phyloP scores from a whole-genome alignment of 805 yeast genomes.

The Komagataella ulmi region DNA sequence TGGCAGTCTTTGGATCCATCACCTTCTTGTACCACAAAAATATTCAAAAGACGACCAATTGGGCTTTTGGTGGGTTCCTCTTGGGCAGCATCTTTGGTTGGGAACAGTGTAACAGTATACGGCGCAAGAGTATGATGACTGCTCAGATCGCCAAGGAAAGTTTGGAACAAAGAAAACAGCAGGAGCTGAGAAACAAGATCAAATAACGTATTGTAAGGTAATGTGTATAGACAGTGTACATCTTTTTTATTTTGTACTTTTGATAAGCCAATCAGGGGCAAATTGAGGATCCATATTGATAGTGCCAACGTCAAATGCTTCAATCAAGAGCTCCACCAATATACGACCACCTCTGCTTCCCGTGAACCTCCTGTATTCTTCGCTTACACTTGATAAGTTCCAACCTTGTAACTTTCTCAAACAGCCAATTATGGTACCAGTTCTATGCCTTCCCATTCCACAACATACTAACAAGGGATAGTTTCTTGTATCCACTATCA shows the following conservation, averaged over 20 bases:
- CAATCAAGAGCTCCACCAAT: constrained; percentile 81
- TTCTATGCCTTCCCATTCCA: constrained; percentile 97
- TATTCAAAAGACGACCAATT: constrained; percentile 51
- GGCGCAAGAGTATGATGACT: constrained; percentile 52
- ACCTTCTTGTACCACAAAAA: constrained; percentile 57
- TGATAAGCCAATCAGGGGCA: constrained; percentile 36
- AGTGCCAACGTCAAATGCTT: constrained; percentile 40
- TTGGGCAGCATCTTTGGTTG: constrained; percentile 76
- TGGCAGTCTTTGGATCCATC: constrained; percentile 57
- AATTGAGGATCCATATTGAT: constrained; percentile 25
- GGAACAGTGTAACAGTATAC: constrained; percentile 78
- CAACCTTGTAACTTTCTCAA: constrained; percentile 88
- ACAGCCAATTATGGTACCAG: constrained; percentile 95
- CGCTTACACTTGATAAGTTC: constrained; percentile 88
- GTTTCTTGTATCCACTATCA: constrained; percentile 57
- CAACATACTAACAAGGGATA: constrained; percentile 89
- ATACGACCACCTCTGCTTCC: constrained; percentile 90
- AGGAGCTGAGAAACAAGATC: constrained; percentile 20
- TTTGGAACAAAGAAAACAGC: constrained; percentile 16
- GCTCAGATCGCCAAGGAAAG: constrained; percentile 56
- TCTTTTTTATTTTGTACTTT: neutral
- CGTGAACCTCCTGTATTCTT: constrained; percentile 87
- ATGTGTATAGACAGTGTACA: neutral
- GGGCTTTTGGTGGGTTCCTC: constrained; percentile 73
- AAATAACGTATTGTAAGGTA: constrained; percentile 6